These are phyloP conservation scores for Hygrophila difformis DNA, from an alignment of 257 asterid genomes.

Conservation along the genomic window DNA sequence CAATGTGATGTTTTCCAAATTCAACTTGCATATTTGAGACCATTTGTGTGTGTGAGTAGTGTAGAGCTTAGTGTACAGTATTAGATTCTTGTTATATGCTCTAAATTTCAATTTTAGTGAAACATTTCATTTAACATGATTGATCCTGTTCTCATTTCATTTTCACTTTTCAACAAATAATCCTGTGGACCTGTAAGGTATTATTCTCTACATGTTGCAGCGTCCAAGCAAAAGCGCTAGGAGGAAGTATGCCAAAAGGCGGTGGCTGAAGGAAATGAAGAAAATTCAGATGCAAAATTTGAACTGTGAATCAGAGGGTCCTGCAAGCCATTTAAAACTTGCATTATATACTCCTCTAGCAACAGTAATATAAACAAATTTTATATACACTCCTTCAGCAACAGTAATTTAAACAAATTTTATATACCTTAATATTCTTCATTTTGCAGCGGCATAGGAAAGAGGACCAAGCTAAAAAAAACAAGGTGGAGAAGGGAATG, in stretches of 20 bases:
- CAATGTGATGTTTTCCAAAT: no score
- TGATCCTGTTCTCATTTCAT: constrained; percentile 5
- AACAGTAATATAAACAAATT: background rate
- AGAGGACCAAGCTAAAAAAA: constrained; percentile 40
- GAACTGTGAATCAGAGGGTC: constrained; percentile 50
- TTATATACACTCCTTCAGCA: no score
- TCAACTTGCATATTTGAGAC: no score
- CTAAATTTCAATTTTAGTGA: no score
- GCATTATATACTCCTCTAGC: constrained; percentile 2
- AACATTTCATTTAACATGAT: background rate
- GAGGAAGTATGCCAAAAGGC: constrained; percentile 54
- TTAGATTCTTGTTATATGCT: no score
- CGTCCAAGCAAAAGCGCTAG: constrained; percentile 77
- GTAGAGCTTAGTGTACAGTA: no score
- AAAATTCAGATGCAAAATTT: constrained; percentile 58
- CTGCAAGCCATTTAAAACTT: constrained; percentile 41
- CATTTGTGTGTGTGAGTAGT: no score
- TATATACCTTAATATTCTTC: background rate
- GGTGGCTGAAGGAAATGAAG: constrained; percentile 68
- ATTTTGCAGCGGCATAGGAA: constrained; percentile 62
- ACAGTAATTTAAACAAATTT: no score
- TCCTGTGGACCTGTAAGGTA: constrained; percentile 9
- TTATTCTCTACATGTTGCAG: constrained; percentile 29
- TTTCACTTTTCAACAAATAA: constrained; percentile 4
- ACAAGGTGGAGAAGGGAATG: constrained; percentile 29